Conservation (phyloP, 176 grass and related monocot species). For the Cocos nucifera region DNA sequence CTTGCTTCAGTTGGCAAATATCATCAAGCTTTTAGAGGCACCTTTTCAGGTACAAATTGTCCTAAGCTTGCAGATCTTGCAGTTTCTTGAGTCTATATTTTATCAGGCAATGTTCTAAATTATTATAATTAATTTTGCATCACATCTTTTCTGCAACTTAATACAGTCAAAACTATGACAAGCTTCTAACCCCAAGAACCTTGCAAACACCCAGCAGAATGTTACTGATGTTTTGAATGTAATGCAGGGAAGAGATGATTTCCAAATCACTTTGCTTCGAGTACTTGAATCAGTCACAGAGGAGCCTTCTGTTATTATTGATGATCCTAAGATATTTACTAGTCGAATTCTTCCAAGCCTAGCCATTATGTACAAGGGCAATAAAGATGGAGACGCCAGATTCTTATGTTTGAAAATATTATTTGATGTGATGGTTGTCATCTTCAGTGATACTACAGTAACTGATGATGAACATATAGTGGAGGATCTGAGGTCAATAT, state of each 20-base stretch:
- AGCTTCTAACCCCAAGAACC: too few relatives aligned
- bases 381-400: conserved; percentile 84
- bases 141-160: background rate
- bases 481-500: conserved; percentile 53
- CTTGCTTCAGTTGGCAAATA: conserved; percentile 79
- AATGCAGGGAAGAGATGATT: conserved; percentile 89
- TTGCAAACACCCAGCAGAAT: too few relatives aligned
- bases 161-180: too few relatives aligned
- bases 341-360: conserved; percentile 67
- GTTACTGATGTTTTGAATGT: conserved; percentile 9
- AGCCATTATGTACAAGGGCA: conserved; percentile 78
- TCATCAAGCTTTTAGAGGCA: conserved; percentile 82
- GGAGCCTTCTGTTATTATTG: conserved; percentile 71
- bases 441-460: conserved; percentile 37
- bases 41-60: conserved; percentile 56
- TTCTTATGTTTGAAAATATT: conserved; percentile 35
- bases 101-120: too few relatives aligned
- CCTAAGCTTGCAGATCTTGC: too few relatives aligned
- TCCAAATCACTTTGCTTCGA: conserved; percentile 82
- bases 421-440: conserved; percentile 19
- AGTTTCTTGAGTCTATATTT: too few relatives aligned
- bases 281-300: conserved; percentile 78
- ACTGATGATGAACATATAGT: conserved; percentile 40
- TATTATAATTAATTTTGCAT: background rate
- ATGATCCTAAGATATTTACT: conserved; percentile 57